phyloP scores from a whole-genome alignment of 73 alveolate species.

The Tetrahymena elliotti region DNA sequence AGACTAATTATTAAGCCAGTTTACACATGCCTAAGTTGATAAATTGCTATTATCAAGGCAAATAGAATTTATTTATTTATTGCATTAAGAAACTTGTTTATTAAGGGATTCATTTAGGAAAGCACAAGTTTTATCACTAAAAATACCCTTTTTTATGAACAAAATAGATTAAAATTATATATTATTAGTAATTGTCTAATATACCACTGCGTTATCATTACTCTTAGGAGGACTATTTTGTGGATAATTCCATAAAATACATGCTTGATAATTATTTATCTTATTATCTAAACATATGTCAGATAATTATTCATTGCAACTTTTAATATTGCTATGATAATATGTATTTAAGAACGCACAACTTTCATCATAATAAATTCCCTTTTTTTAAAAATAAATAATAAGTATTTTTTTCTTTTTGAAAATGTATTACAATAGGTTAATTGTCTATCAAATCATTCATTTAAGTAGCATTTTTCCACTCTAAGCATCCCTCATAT shows the following conservation, averaged over 20 bases:
- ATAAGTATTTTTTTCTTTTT: no score
- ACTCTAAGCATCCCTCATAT: not conserved
- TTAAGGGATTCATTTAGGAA: not conserved
- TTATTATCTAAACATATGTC: not conserved
- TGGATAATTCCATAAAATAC: not conserved
- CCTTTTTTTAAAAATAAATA: not conserved
- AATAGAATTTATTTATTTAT: no score
- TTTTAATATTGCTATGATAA: no score
- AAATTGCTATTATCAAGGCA: not conserved
- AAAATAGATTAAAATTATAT: no score
- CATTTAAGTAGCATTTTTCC: not conserved
- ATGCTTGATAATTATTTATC: not conserved
- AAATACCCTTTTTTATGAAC: not conserved
- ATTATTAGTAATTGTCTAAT: no score
- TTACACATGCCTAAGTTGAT: not conserved
- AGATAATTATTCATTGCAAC: not conserved
- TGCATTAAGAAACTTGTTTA: not conserved
- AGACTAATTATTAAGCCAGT: not conserved
- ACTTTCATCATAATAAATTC: not conserved
- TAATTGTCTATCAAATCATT: no score
- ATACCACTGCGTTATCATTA: not conserved
- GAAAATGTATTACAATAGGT: not conserved
- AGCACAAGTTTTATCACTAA: not conserved
- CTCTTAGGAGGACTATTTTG: not conserved
- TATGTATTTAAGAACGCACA: not conserved